A percentile compares a stretch with the other conserved stretches of the same genome.
phyloP scores from a whole-genome alignment of 257 asterid genomes.

The Galeopsis tetrahit region DNA sequence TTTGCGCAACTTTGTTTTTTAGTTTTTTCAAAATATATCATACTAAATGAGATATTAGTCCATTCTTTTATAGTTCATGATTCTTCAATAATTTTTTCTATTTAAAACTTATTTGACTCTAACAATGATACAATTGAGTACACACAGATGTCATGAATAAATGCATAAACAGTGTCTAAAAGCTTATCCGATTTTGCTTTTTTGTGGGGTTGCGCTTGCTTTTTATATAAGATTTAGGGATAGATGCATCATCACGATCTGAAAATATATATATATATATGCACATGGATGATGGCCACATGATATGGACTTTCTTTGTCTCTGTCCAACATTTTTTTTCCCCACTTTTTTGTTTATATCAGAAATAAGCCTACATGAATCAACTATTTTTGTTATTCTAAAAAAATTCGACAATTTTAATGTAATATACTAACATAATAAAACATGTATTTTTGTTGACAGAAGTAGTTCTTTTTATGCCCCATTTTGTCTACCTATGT shows the following conservation, averaged over 20 bases:
- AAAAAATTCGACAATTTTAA: neutral
- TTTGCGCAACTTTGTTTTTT: too few relatives aligned
- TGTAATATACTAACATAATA: neutral
- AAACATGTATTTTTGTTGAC: neutral
- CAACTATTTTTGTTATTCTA: neutral
- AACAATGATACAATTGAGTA: too few relatives aligned
- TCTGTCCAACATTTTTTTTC: neutral
- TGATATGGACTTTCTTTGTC: slow-evolving; percentile 10
- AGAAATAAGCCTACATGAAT: neutral
- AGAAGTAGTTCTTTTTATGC: neutral
- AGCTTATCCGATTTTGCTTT: slow-evolving; percentile 28
- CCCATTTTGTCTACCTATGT: neutral
- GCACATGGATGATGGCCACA: slow-evolving; percentile 26
- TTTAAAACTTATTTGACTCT: too few relatives aligned
- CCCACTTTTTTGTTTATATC: neutral
- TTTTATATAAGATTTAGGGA: slow-evolving; percentile 2
- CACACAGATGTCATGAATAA: too few relatives aligned
- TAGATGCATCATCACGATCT: slow-evolving; percentile 13
- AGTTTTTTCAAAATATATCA: too few relatives aligned
- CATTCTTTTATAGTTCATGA: too few relatives aligned
- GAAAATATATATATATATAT: slow-evolving; percentile 3
- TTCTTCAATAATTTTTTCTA: too few relatives aligned
- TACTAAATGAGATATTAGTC: too few relatives aligned
- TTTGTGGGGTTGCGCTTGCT: slow-evolving; percentile 31
- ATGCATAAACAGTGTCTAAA: neutral